phyloP scores from a whole-genome alignment of 2,329 filamentous ascomycete genomes.

The Aureobasidium uvarum region DNA sequence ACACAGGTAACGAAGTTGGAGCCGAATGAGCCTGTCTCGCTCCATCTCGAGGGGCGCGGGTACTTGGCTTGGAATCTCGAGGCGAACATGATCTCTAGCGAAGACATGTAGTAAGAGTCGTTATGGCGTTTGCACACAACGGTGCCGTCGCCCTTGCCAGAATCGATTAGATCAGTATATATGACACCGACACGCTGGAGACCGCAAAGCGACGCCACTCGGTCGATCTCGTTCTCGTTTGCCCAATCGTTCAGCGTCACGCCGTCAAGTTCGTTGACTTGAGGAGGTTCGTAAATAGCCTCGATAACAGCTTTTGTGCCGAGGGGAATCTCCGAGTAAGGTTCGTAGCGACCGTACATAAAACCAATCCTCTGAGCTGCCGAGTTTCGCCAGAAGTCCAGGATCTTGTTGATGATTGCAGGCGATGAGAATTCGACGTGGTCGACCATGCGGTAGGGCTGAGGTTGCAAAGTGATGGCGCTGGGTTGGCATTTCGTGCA shows the following conservation, averaged over 20 bases:
- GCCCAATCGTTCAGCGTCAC: slow-evolving; percentile 82
- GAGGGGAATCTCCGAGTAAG: slow-evolving; percentile 88
- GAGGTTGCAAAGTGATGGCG: slow-evolving; percentile 90
- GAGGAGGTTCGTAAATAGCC: slow-evolving; percentile 94
- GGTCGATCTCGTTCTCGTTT: slow-evolving; percentile 76
- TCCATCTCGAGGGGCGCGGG: slow-evolving; percentile 93
- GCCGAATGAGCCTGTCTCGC: slow-evolving; percentile 87
- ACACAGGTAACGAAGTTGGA: slow-evolving; percentile 98
- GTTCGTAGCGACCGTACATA: slow-evolving; percentile 84
- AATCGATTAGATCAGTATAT: slow-evolving; percentile 78
- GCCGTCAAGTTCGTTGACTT: slow-evolving; percentile 84
- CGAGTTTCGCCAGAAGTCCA: slow-evolving; percentile 87
- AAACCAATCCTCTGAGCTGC: slow-evolving; percentile 84
- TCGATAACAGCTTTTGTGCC: slow-evolving; percentile 95
- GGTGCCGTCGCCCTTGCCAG: slow-evolving; percentile 75
- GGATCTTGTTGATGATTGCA: slow-evolving; percentile 79
- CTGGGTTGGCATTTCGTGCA: slow-evolving; percentile 98
- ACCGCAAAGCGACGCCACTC: slow-evolving; percentile 77
- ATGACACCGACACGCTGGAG: slow-evolving; percentile 88
- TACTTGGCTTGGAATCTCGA: slow-evolving; percentile 83
- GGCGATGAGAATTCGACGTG: slow-evolving; percentile 94
- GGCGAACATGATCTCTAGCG: slow-evolving; percentile 86
- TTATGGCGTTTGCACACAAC: slow-evolving; percentile 94
- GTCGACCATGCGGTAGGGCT: slow-evolving; percentile 94
- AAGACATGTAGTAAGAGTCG: slow-evolving; percentile 92